Conservation (phyloP, 768 basidiomycete genomes). For the Pleurotus sapidus region DNA sequence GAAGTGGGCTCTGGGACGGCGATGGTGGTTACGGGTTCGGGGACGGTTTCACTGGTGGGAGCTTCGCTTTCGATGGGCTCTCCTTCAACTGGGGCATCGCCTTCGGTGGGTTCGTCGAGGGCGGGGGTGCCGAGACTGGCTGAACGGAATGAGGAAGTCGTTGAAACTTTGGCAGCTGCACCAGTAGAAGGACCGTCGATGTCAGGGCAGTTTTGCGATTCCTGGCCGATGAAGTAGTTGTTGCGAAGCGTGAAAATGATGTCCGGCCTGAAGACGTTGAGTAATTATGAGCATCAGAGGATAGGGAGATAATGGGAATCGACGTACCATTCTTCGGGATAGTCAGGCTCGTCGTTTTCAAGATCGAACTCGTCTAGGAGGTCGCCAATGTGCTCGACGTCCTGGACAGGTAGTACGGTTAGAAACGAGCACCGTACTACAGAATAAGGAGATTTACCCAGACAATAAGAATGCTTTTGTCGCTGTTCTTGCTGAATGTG, state of each 20-base stretch:
- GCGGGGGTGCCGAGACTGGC: not conserved
- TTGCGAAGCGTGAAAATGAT: slow-evolving; percentile 12
- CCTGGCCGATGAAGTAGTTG: slow-evolving; percentile 18
- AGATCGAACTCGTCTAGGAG: slow-evolving; percentile 20
- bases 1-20: not conserved
- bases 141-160: not conserved
- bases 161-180: not conserved
- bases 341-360: slow-evolving; percentile 11
- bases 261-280: slow-evolving; percentile 7
- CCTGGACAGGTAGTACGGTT: slow-evolving; percentile 2
- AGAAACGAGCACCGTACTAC: not conserved
- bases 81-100: not conserved
- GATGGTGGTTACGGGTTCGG: not conserved
- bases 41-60: not conserved
- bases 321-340: not conserved
- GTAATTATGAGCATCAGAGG: not conserved
- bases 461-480: slow-evolving; percentile 18
- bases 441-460: slow-evolving; percentile 14
- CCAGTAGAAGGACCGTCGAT: slow-evolving; percentile 16
- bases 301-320: not conserved
- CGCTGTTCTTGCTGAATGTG: slow-evolving; percentile 19
- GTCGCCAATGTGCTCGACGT: slow-evolving; percentile 15
- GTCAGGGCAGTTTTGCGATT: slow-evolving; percentile 19
- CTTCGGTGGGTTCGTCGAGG: not conserved
- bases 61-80: not conserved